phyloP scores from a whole-genome alignment of 306 rosid genomes.

The Rosa multiflora region DNA sequence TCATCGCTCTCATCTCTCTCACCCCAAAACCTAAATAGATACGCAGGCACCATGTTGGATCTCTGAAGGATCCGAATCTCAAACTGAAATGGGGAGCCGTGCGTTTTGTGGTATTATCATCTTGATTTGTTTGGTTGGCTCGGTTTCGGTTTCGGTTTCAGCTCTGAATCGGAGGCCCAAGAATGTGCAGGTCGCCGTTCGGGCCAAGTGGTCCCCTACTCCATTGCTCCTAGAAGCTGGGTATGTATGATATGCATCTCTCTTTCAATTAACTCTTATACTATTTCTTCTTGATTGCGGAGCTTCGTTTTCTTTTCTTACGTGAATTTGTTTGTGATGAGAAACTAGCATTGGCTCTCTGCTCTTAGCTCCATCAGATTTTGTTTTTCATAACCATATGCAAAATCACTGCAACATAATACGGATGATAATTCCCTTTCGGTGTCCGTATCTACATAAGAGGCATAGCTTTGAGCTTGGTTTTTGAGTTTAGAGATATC shows the following conservation, averaged over 20 bases:
- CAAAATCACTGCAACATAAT: too few relatives aligned
- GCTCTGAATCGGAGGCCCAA: conserved; percentile 54
- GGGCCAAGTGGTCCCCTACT: conserved; percentile 83
- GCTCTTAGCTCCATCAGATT: too few relatives aligned
- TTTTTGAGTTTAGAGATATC: conserved; percentile 7
- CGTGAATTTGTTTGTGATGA: not conserved
- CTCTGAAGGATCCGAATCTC: conserved; percentile 36
- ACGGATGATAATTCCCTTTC: too few relatives aligned
- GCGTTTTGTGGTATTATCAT: conserved; percentile 38
- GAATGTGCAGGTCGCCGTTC: conserved; percentile 82
- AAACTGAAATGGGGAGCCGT: not conserved
- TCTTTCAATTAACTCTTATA: not conserved
- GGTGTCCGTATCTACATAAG: not conserved
- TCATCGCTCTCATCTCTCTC: not conserved
- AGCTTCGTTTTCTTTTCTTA: not conserved
- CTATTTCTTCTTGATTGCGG: too few relatives aligned
- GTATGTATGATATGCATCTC: conserved; percentile 19
- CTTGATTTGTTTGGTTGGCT: conserved; percentile 31
- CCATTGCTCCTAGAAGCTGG: conserved; percentile 93
- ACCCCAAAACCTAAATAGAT: not conserved
- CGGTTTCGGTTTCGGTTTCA: conserved; percentile 14
- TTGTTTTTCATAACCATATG: too few relatives aligned
- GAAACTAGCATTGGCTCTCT: too few relatives aligned
- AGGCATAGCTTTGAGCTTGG: not conserved
- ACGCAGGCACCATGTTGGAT: not conserved